Evolutionary conservation across 2,329 filamentous ascomycete genomes (phyloP).

Genomic region (Fusarium abutilonis): DNA sequence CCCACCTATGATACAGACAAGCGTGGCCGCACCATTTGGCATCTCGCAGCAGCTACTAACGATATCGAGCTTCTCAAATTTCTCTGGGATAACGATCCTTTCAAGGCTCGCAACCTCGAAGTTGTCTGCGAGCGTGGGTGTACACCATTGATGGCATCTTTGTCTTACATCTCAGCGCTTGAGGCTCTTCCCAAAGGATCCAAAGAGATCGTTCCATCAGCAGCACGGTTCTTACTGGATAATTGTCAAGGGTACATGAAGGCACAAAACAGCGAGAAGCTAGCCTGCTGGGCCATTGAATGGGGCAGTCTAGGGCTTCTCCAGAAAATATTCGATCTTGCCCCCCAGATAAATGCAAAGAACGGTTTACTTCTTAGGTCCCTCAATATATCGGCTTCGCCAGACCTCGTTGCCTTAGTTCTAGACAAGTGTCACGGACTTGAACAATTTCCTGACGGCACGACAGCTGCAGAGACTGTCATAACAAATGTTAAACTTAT

Average conservation of each 20-base stretch:
- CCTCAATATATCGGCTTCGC: slow-evolving; percentile 42
- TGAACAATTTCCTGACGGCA: slow-evolving; percentile 27
- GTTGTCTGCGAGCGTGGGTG: slow-evolving; percentile 29
- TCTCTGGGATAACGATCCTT: slow-evolving; percentile 47
- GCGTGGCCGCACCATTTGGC: slow-evolving; percentile 52
- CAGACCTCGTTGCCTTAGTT: slow-evolving; percentile 40
- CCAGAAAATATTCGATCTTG: slow-evolving; percentile 23
- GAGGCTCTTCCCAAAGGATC: not conserved
- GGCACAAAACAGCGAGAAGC: slow-evolving; percentile 3
- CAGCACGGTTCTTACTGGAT: slow-evolving; percentile 35
- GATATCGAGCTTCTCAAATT: slow-evolving; percentile 46
- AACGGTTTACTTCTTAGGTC: slow-evolving; percentile 38
- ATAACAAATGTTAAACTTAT: slow-evolving; percentile 41
- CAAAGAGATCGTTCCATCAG: not conserved
- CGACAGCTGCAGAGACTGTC: slow-evolving; percentile 46
- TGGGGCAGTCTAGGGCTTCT: slow-evolving; percentile 46
- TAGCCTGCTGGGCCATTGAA: slow-evolving; percentile 37
- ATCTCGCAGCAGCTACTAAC: slow-evolving; percentile 49
- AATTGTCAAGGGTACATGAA: slow-evolving; percentile 13
- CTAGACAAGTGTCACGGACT: slow-evolving; percentile 30
- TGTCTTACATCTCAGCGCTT: slow-evolving; percentile 34
- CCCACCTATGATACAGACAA: slow-evolving; percentile 47
- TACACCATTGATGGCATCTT: slow-evolving; percentile 49
- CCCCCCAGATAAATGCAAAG: slow-evolving; percentile 16
- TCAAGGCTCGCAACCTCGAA: slow-evolving; percentile 43